Evolutionary conservation across 73 alveolate genomes (phyloP), one percentile per base, ranked within the genome.

Genomic region (Symbiodinium natans): DNA sequence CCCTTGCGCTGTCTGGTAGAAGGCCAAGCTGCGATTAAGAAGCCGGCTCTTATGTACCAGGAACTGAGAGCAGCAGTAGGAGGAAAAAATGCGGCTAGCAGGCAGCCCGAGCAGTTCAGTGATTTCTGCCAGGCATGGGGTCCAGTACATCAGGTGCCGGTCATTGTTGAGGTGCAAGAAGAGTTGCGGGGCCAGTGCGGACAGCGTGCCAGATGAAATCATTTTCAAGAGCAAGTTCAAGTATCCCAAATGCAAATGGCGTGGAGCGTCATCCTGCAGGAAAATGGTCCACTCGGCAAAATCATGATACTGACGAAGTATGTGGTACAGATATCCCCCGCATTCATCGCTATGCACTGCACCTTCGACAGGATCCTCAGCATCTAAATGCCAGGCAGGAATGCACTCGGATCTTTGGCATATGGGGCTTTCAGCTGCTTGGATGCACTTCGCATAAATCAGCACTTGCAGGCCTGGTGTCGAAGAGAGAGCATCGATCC

Each of bases 251-350:
- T 90, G 97, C 97, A 90, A 73, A 42, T 90, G 97, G 39, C 97
- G 97, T 13, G 97, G 97, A 3, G 97, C 97, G 41, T 90, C 97
- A 31, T 90, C 97, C 43, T 90, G 97, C 36, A 90, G 77, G n/a
- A 90, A 90, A 23, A 90, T 41, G 31, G 89, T 90, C 97, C 97
- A 90, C 1, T 90, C 88, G 8, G 97, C 43, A 34, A 90, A 80
- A 29, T 90, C 97, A 17, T 41, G 46, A 31, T 68, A 90, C 29
- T 90, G 54, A 1, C 52, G 56, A 23, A 68, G 40, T 13, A 90
- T 68, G 52, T 90, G 97, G 46, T 68, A 85, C 89, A 90, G 23
- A 29, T 90, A 90, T 40, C 97, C 97, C 1, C 97, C 97, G 31
- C 97, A 90, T n/a, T 90, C 97, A 42, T 90, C 97, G 36, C 89